These are phyloP conservation scores for Fraxinus sp. DNA, from an alignment of 305 asterid species.

Conservation along the genomic window DNA sequence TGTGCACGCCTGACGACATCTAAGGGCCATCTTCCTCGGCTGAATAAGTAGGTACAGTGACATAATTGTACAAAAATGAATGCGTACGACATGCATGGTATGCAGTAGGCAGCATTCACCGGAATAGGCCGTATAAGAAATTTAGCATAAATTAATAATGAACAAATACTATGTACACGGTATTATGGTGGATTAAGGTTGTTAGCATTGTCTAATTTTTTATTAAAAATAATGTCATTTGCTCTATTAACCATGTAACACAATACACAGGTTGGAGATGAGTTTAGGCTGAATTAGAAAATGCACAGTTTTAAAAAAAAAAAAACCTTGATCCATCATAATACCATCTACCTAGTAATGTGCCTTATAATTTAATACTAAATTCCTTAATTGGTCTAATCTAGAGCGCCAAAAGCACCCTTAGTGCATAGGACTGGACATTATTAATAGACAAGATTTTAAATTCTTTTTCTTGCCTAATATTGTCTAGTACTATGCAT, in stretches of 20 bases:
- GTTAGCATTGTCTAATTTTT: neutral
- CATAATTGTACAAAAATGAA: neutral
- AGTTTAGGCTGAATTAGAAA: neutral
- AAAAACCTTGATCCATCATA: neutral
- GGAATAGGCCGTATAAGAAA: neutral
- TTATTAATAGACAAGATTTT: neutral
- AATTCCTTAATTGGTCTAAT: neutral
- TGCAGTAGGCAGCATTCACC: neutral
- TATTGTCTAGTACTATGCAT: neutral
- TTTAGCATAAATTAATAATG: neutral
- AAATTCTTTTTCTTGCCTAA: neutral
- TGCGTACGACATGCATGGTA: neutral
- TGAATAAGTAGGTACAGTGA: slow-evolving; percentile 18
- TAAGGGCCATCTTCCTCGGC: slow-evolving; percentile 53
- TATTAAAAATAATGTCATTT: neutral
- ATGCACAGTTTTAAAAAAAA: neutral
- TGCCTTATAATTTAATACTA: neutral
- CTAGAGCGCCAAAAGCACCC: neutral
- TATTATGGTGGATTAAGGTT: neutral
- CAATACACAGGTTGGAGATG: neutral
- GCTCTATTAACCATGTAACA: neutral
- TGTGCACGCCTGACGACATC: slow-evolving; percentile 6
- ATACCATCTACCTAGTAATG: neutral
- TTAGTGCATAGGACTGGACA: neutral
- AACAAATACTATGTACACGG: neutral